Evolutionary conservation across 2,329 filamentous ascomycete genomes (phyloP).

Genomic region (Neopestalotiopsis clavispora): DNA sequence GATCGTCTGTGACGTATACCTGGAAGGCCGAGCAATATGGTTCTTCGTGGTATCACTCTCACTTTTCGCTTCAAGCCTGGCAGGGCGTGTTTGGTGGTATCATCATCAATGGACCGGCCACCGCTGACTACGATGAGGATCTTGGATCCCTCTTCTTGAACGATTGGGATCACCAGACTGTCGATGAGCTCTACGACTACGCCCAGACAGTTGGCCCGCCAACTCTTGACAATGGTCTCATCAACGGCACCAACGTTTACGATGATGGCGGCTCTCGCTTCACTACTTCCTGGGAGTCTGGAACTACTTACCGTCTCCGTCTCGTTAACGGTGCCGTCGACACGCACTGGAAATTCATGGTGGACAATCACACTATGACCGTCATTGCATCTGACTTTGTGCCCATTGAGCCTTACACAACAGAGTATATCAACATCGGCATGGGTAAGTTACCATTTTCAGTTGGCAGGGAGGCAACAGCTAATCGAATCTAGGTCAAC

Average conservation of each 20-base stretch:
- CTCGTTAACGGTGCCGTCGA: slow-evolving; percentile 49
- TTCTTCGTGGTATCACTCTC: slow-evolving; percentile 65
- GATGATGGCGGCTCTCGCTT: slow-evolving; percentile 40
- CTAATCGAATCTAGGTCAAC: slow-evolving; percentile 29
- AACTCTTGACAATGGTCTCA: slow-evolving; percentile 46
- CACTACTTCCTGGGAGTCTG: slow-evolving; percentile 43
- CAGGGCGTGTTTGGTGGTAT: slow-evolving; percentile 66
- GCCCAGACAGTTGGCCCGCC: slow-evolving; percentile 40
- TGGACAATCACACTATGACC: slow-evolving; percentile 57
- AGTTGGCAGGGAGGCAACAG: not conserved
- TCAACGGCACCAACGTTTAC: slow-evolving; percentile 37
- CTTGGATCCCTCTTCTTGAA: slow-evolving; percentile 62
- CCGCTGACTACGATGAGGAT: slow-evolving; percentile 66
- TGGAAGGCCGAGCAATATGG: slow-evolving; percentile 62
- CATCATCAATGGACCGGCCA: slow-evolving; percentile 64
- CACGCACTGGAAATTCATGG: slow-evolving; percentile 47
- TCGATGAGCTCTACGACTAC: slow-evolving; percentile 40
- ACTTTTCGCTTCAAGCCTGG: slow-evolving; percentile 53
- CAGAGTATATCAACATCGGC: slow-evolving; percentile 46
- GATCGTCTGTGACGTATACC: slow-evolving; percentile 58
- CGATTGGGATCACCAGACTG: slow-evolving; percentile 60
- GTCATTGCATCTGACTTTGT: slow-evolving; percentile 61
- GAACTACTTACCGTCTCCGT: slow-evolving; percentile 50
- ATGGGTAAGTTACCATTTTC: slow-evolving; percentile 34
- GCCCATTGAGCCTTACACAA: slow-evolving; percentile 55